Conservation (phyloP, 768 basidiomycete species). For the Trametes elegans region DNA sequence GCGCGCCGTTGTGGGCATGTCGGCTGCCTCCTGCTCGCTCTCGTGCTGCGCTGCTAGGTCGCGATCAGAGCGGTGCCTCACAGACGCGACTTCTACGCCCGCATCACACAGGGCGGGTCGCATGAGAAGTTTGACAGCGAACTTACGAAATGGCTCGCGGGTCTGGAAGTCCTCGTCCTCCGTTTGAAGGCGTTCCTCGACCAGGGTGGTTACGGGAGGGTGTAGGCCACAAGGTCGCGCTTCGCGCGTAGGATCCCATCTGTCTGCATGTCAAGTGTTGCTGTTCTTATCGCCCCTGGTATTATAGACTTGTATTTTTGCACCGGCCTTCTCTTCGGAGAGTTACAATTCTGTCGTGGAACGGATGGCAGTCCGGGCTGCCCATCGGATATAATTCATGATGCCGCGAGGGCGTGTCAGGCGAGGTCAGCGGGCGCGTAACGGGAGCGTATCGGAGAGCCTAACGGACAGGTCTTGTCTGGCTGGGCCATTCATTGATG, state of each 20-base stretch:
- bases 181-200: slow-evolving; percentile 53
- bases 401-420: slow-evolving; percentile 12
- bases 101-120: slow-evolving; percentile 59
- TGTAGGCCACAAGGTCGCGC: slow-evolving; percentile 31
- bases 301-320: background rate
- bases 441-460: slow-evolving; percentile 1
- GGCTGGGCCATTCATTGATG: slow-evolving; percentile 6
- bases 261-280: slow-evolving; percentile 12
- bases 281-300: slow-evolving; percentile 15
- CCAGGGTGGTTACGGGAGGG: slow-evolving; percentile 54
- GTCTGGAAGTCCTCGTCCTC: slow-evolving; percentile 50
- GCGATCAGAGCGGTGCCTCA: slow-evolving; percentile 54
- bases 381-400: slow-evolving; percentile 18
- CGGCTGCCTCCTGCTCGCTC: slow-evolving; percentile 7
- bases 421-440: slow-evolving; percentile 1
- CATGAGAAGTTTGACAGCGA: slow-evolving; percentile 52
- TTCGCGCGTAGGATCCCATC: slow-evolving; percentile 10
- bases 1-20: background rate
- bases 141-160: slow-evolving; percentile 58
- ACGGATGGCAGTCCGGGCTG: background rate
- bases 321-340: slow-evolving; percentile 17
- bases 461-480: slow-evolving; percentile 14
- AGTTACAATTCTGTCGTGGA: background rate
- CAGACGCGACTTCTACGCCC: slow-evolving; percentile 59
- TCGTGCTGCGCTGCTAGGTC: slow-evolving; percentile 23